Evolutionary conservation across 1,284 basidiomycete genomes (phyloP).

Genomic region (Microbotryomycetes sp.): DNA sequence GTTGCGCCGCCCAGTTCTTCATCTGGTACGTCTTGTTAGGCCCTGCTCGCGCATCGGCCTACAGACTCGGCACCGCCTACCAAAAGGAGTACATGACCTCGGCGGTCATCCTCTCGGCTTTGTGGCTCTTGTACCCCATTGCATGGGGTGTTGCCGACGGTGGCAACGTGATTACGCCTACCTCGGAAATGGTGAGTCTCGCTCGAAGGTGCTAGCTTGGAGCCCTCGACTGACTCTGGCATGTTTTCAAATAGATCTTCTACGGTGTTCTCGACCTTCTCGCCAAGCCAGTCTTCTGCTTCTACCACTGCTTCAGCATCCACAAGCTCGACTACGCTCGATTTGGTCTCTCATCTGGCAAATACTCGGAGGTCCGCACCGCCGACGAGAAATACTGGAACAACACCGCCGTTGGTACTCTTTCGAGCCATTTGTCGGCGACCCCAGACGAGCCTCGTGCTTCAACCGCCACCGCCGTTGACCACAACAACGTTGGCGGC

Average conservation of each 20-base stretch:
- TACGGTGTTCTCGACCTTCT: constrained; percentile 58
- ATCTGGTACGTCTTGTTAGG: constrained; percentile 47
- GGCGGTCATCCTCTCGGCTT: constrained; percentile 46
- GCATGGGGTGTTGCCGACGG: constrained; percentile 50
- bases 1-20: constrained; percentile 48
- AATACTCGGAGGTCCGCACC: not conserved
- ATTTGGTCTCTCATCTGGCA: constrained; percentile 29
- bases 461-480: not conserved
- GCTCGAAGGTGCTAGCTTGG: not conserved
- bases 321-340: constrained; percentile 37
- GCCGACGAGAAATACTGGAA: not conserved
- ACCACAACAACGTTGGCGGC: not conserved
- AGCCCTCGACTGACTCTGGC: no score
- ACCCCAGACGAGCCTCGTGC: not conserved
- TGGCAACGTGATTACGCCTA: constrained; percentile 48
- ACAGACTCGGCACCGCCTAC: constrained; percentile 44
- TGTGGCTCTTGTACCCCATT: constrained; percentile 52
- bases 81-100: constrained; percentile 45
- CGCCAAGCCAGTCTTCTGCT: constrained; percentile 51
- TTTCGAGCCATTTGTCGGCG: not conserved
- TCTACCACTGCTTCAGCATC: constrained; percentile 41
- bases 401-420: not conserved
- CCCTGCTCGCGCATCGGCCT: constrained; percentile 42
- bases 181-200: constrained; percentile 16
- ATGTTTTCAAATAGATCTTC: constrained; percentile 45